phyloP scores from a whole-genome alignment of 2,329 filamentous ascomycete genomes.

The Metarhizium guizhouense region DNA sequence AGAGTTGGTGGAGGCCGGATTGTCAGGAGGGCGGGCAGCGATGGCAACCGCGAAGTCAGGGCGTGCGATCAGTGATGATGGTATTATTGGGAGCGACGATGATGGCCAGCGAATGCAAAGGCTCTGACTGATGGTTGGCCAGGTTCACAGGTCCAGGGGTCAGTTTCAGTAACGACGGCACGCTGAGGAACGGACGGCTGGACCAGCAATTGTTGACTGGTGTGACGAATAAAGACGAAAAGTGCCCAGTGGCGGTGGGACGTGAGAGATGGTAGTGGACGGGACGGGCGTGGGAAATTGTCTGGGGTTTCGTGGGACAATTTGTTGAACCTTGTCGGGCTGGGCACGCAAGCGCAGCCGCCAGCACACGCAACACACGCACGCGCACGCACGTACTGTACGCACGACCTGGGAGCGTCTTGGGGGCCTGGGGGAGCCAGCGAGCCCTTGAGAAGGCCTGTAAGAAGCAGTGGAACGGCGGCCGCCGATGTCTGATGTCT shows the following conservation, averaged over 20 bases:
- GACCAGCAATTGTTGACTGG: conserved; percentile 1
- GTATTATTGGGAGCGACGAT: conserved; percentile 2
- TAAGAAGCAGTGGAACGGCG: neutral
- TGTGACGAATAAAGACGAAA: conserved; percentile 8
- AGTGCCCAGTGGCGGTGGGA: conserved; percentile 12
- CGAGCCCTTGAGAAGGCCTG: neutral
- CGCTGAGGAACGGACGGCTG: conserved; percentile 7
- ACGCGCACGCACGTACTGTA: neutral
- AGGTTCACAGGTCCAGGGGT: conserved; percentile 6
- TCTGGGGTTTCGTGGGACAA: conserved; percentile 17
- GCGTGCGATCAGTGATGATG: conserved; percentile 3
- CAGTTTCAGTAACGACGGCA: conserved; percentile 7
- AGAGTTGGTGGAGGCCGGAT: conserved; percentile 7
- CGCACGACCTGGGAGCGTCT: neutral
- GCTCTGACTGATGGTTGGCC: conserved; percentile 8
- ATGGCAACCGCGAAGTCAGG: conserved; percentile 10
- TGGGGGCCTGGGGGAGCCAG: neutral
- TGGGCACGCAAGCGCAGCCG: conserved; percentile 10
- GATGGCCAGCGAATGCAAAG: conserved; percentile 6
- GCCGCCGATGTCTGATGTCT: neutral
- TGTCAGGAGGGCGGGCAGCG: conserved; percentile 10
- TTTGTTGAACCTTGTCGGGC: conserved; percentile 9
- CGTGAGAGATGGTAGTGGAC: conserved; percentile 17
- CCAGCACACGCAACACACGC: conserved; percentile 2
- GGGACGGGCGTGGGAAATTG: conserved; percentile 14